Evolutionary conservation across 495 filamentous ascomycete species (phyloP).

Genomic region (Penicillium desertorum): DNA sequence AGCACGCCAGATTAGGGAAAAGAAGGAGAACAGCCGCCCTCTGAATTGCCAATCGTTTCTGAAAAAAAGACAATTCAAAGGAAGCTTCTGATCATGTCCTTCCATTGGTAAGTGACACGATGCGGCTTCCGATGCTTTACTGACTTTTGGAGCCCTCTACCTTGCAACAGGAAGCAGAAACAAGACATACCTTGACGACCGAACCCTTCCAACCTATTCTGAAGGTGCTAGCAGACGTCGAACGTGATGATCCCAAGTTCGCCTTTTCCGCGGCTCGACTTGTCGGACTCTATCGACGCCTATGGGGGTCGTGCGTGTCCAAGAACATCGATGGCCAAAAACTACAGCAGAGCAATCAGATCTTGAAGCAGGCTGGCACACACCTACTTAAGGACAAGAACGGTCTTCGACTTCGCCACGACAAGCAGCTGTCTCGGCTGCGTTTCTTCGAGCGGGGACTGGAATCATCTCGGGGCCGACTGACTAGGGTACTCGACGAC

Average conservation of each 20-base stretch:
- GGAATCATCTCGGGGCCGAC: too few relatives aligned
- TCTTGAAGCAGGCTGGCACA: conserved; percentile 7
- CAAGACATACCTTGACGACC: background rate
- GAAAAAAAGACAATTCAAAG: background rate
- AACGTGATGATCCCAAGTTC: conserved; percentile 1
- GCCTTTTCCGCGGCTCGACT: conserved; percentile 2
- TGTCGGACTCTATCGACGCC: conserved; percentile 6
- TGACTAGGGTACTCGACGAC: too few relatives aligned
- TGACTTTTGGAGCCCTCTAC: background rate
- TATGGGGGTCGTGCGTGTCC: conserved; percentile 10
- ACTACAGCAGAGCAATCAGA: background rate
- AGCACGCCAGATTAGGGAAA: background rate
- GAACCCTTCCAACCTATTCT: background rate
- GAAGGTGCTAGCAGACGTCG: conserved; percentile 2
- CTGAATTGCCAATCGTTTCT: background rate
- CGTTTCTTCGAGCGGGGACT: conserved; percentile 10
- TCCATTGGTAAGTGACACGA: conserved; percentile 7
- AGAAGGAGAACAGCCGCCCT: conserved; percentile 4
- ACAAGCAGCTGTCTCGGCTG: conserved; percentile 12
- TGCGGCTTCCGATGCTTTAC: background rate
- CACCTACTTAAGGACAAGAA: conserved; percentile 11
- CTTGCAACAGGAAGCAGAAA: background rate
- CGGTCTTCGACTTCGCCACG: conserved; percentile 9
- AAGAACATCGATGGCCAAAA: conserved; percentile 12
- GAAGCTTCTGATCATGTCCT: background rate